Conservation (phyloP, 108 stramenopile species). For the Skeletonema tropicum region DNA sequence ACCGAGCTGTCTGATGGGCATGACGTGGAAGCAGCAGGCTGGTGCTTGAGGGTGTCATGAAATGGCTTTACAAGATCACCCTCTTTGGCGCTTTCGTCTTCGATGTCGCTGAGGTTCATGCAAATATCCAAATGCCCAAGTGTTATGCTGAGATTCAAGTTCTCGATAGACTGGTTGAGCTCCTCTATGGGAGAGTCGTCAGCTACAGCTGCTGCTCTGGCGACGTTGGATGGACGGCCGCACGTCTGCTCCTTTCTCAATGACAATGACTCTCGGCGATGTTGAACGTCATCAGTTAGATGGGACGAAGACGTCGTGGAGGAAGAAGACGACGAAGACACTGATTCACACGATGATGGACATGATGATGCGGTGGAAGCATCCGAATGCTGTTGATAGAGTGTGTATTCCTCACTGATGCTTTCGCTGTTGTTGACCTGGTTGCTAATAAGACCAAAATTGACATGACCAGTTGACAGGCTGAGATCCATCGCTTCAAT, state of each 20-base stretch:
- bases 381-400: background rate
- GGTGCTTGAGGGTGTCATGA: background rate
- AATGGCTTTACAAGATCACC: background rate
- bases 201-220: background rate
- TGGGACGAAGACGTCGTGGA: background rate
- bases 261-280: too few species aligned
- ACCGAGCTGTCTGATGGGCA: background rate
- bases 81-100: background rate
- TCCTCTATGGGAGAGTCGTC: background rate
- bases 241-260: background rate
- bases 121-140: background rate
- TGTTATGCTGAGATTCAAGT: background rate
- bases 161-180: background rate
- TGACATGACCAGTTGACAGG: background rate
- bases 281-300: background rate
- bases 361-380: background rate
- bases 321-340: background rate
- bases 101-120: too few species aligned
- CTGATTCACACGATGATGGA: background rate
- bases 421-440: background rate
- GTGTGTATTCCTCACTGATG: background rate
- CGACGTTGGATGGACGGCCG: background rate
- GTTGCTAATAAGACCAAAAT: background rate
- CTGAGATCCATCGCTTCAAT: background rate
- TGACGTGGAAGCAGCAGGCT: background rate